Evolutionary conservation across 306 rosid genomes (phyloP), one percentile per base, ranked within the genome.

Genomic region (Malus sieversii): DNA sequence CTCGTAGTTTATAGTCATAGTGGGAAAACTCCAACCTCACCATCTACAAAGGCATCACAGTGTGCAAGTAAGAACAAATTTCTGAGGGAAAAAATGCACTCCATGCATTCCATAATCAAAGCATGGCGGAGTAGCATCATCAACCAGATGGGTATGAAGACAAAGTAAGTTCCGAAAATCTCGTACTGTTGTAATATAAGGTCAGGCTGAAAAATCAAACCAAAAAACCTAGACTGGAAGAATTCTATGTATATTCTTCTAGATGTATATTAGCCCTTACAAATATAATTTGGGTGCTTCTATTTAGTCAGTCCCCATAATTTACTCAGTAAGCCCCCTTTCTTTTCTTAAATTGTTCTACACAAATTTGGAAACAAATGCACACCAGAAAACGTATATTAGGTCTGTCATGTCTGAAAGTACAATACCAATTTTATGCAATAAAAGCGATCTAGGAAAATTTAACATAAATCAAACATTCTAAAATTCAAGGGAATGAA

Each of bases 11-110:
- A 80, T 90, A 92, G 87, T 95, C 97, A 73, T 92, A 95, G 82
- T 95, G 97, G 51, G 77, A 83, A 80, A 90, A 95, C 92, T 95
- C 99, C 85, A 95, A 76, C 74, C 46, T 84, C 67, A 89, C 64
- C 70, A 95, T 89, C 99, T 92, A 53, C 84, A 85, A 71, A 81
- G 61, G 60, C 11, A 64, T 83, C 60, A 44, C 6, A 67, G 74
- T 20, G 76, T 76, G 38, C 75, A 76, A 78, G 38, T 4, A 25
- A 79, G 74, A 74, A 71, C 13, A 65, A 79, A 61, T 53, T 72
- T 81, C 23, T 68, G n/a, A 2, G 53, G 70, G 4, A 44, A 30
- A 44, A 30, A 19, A 35, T 52, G 29, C 64, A 71, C 53, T 20
- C 27, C 48, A 11, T 10, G 58, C 45, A 30, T 19, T 30, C 27